Conservation (phyloP, 2,329 filamentous ascomycete species). For the Ophioceras dolichostomum region DNA sequence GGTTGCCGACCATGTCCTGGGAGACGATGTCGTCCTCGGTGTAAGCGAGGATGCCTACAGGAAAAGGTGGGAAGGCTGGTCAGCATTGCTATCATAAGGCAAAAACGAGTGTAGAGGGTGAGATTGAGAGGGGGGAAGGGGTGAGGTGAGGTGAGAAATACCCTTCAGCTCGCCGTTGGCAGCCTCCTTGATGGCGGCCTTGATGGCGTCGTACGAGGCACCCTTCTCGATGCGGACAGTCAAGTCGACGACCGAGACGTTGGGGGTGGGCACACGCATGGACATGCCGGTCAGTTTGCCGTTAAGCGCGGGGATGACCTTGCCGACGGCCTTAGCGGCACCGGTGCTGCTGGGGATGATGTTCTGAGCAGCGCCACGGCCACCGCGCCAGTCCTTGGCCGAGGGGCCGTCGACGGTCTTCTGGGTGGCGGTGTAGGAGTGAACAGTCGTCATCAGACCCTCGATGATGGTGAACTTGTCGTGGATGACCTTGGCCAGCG, state of each 20-base stretch:
- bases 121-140: too few relatives aligned
- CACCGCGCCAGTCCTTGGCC: conserved; percentile 98
- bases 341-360: conserved; percentile 99
- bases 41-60: conserved; percentile 75
- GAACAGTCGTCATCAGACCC: conserved; percentile 99
- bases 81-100: too few relatives aligned
- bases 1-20: conserved; percentile 85
- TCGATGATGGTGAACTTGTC: conserved; percentile 97
- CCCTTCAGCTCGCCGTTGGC: conserved; percentile 77
- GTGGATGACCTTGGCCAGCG: conserved; percentile 97
- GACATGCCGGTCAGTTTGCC: conserved; percentile 99
- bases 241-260: conserved; percentile 98
- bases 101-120: too few relatives aligned
- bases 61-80: background rate
- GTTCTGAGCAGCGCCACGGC: conserved; percentile 97
- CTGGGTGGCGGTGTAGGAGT: conserved; percentile 99
- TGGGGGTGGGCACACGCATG: conserved; percentile 96
- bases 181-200: conserved; percentile 78
- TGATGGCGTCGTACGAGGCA: conserved; percentile 85
- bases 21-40: conserved; percentile 97
- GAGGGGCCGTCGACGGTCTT: conserved; percentile 99
- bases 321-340: conserved; percentile 99
- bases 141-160: conserved; percentile 19
- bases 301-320: conserved; percentile 96
- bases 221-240: conserved; percentile 89